Conservation (phyloP, 1,284 basidiomycete species). For the Ceratobasidium sp. region DNA sequence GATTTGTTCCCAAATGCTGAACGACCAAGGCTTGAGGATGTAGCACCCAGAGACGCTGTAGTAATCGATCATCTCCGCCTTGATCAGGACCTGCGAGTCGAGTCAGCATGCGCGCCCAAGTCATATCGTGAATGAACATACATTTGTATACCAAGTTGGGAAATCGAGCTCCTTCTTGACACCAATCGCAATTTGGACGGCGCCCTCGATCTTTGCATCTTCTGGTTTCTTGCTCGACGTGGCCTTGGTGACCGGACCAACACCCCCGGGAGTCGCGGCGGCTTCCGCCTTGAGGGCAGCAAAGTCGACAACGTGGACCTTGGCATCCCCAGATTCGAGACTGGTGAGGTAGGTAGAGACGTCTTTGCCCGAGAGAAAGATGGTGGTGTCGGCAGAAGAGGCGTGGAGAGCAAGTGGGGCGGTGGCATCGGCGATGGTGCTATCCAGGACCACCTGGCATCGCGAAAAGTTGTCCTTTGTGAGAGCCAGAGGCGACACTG, state of each 20-base stretch:
- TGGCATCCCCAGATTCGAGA: constrained; percentile 67
- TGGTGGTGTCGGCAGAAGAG: constrained; percentile 69
- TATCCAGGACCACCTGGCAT: constrained; percentile 78
- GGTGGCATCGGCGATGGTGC: constrained; percentile 70
- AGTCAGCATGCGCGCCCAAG: neutral
- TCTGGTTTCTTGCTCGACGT: constrained; percentile 59
- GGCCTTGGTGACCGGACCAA: constrained; percentile 46
- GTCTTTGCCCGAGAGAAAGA: constrained; percentile 79
- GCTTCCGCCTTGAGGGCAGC: constrained; percentile 62
- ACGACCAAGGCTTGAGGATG: constrained; percentile 97
- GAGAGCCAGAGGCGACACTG: constrained; percentile 82
- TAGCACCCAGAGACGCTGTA: constrained; percentile 99
- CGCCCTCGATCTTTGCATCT: constrained; percentile 82
- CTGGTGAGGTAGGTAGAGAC: constrained; percentile 74
- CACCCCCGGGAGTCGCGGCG: constrained; percentile 48
- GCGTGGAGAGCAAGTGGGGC: constrained; percentile 77
- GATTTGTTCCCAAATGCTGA: constrained; percentile 95
- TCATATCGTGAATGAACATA: constrained; percentile 51
- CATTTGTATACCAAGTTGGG: constrained; percentile 92
- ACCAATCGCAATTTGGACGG: constrained; percentile 89
- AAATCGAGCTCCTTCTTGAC: constrained; percentile 97
- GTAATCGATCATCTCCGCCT: constrained; percentile 99
- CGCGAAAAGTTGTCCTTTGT: constrained; percentile 74
- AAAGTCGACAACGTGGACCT: constrained; percentile 78
- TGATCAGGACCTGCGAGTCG: constrained; percentile 80